These are phyloP conservation scores for Hibiscus mutabilis DNA, from an alignment of 345 rosid species.

Conservation along the genomic window DNA sequence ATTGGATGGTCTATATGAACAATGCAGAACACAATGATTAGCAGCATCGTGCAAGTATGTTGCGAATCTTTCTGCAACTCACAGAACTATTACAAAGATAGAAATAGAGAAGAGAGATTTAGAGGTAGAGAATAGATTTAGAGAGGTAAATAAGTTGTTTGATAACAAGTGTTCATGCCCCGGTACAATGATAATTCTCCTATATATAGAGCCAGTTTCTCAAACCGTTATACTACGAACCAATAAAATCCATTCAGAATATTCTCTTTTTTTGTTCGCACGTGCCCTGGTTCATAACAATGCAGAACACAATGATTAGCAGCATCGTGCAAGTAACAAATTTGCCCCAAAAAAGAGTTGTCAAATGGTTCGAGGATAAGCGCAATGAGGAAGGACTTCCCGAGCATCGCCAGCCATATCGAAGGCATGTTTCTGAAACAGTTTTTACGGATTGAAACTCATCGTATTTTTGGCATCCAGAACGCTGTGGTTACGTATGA, in stretches of 20 bases:
- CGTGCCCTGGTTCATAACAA: too few species aligned
- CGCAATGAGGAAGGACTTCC: slow-evolving; percentile 75
- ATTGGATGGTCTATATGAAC: slow-evolving; percentile 5
- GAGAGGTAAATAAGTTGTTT: too few species aligned
- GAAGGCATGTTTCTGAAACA: slow-evolving; percentile 35
- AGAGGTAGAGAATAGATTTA: too few species aligned
- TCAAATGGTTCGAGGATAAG: slow-evolving; percentile 90
- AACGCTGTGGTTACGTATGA: background rate
- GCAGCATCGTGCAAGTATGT: slow-evolving; percentile 88
- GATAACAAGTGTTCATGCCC: too few species aligned
- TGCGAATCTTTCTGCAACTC: too few species aligned
- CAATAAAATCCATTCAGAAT: too few species aligned
- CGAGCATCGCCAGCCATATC: slow-evolving; percentile 43
- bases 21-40: slow-evolving; percentile 72
- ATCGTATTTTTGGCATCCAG: background rate
- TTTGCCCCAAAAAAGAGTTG: slow-evolving; percentile 74
- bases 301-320: slow-evolving; percentile 80
- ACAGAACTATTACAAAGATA: too few species aligned
- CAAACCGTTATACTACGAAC: too few species aligned
- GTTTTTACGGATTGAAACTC: slow-evolving; percentile 16
- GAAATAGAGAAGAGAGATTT: too few species aligned
- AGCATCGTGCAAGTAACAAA: slow-evolving; percentile 90
- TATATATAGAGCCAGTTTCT: too few species aligned
- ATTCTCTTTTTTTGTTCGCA: too few species aligned
- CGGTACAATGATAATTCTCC: too few species aligned